phyloP scores from a whole-genome alignment of 2,329 filamentous ascomycete species.

The Mycosphaerelloides madeirae region DNA sequence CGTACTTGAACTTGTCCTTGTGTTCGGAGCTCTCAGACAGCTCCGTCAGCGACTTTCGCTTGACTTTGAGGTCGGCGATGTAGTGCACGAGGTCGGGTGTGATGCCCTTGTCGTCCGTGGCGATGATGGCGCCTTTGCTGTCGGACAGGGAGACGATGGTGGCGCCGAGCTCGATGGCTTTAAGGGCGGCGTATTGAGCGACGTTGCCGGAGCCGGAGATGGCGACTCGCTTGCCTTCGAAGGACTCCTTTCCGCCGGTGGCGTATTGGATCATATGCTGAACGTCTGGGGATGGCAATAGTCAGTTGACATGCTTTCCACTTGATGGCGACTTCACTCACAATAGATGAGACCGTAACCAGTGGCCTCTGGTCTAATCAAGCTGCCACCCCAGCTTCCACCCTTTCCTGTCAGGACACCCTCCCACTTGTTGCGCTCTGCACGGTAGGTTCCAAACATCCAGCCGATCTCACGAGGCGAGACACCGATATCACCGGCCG shows the following conservation, averaged over 20 bases:
- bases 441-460: conserved; percentile 91
- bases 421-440: conserved; percentile 84
- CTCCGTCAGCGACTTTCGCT: conserved; percentile 74
- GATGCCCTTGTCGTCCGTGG: conserved; percentile 66
- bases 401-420: conserved; percentile 97
- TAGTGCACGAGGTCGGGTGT: conserved; percentile 70
- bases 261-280: conserved; percentile 92
- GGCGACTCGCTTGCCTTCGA: conserved; percentile 87
- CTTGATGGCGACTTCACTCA: conserved; percentile 34
- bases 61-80: conserved; percentile 82
- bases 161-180: conserved; percentile 91
- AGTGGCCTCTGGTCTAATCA: conserved; percentile 95
- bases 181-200: conserved; percentile 93
- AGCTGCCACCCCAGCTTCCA: conserved; percentile 80
- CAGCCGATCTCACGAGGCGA: conserved; percentile 87
- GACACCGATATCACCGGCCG: conserved; percentile 95
- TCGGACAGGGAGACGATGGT: conserved; percentile 91
- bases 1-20: conserved; percentile 71
- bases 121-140: conserved; percentile 78
- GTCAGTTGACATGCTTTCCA: neutral
- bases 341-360: conserved; percentile 91
- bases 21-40: conserved; percentile 56
- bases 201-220: conserved; percentile 98
- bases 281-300: conserved; percentile 54
- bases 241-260: conserved; percentile 69